Conservation (phyloP, 2,329 filamentous ascomycete genomes). For the Incumbomyces delicatus region DNA sequence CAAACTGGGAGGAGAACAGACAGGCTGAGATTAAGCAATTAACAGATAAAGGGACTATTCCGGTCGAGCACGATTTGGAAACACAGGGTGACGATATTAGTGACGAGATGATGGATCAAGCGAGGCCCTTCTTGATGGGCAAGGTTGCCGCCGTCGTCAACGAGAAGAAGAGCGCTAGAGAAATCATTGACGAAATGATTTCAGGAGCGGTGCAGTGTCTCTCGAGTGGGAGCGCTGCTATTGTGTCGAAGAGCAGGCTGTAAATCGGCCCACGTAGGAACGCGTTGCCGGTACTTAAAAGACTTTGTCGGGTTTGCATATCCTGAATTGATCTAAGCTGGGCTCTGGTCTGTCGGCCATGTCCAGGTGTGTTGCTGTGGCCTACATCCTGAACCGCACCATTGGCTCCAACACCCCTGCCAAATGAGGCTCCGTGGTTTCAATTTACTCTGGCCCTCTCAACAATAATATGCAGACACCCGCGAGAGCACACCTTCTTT, state of each 20-base stretch:
- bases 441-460: no score
- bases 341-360: neutral
- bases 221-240: conserved; percentile 55
- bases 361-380: no score
- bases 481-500: no score
- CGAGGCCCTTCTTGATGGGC: conserved; percentile 88
- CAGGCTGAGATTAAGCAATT: conserved; percentile 83
- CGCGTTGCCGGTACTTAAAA: neutral
- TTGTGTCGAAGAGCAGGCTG: conserved; percentile 51
- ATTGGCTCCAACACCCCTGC: no score
- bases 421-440: no score
- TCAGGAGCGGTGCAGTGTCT: conserved; percentile 65
- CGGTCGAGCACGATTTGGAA: conserved; percentile 90
- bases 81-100: conserved; percentile 61
- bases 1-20: conserved; percentile 93
- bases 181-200: conserved; percentile 89
- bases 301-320: neutral
- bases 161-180: conserved; percentile 84
- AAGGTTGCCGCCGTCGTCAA: conserved; percentile 91
- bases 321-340: no score
- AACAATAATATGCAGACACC: no score
- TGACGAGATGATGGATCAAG: conserved; percentile 85
- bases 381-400: no score
- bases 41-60: conserved; percentile 78
- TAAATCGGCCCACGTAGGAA: conserved; percentile 33